A percentile compares a stretch with the other conserved stretches of the same genome.
Conservation (phyloP, 805 yeast genomes). For the Kluyveromyces dobzhanskii region DNA sequence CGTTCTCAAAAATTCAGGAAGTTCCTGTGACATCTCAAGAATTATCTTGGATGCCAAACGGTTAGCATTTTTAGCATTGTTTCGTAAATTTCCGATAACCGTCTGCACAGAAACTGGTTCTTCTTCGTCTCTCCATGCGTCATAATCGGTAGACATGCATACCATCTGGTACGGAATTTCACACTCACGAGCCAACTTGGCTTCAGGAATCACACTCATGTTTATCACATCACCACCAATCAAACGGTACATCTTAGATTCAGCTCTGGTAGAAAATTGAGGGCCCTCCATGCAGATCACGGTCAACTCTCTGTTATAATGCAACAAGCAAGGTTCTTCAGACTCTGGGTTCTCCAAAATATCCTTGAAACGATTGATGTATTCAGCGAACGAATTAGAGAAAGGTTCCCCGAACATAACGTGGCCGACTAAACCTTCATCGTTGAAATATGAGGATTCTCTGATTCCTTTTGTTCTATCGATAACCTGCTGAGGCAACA, state of each 20-base stretch:
- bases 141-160: constrained; percentile 98
- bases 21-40: constrained; percentile 53
- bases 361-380: constrained; percentile 53
- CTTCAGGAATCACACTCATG: constrained; percentile 97
- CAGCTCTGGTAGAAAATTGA: constrained; percentile 94
- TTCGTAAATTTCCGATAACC: constrained; percentile 81
- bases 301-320: constrained; percentile 62
- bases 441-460: constrained; percentile 76
- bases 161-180: constrained; percentile 96
- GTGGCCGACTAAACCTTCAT: constrained; percentile 90
- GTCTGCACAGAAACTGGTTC: constrained; percentile 98
- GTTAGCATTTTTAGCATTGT: constrained; percentile 83
- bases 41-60: constrained; percentile 63
- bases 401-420: constrained; percentile 98
- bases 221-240: constrained; percentile 95
- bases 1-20: constrained; percentile 44
- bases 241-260: constrained; percentile 72
- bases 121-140: constrained; percentile 93
- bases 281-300: constrained; percentile 99
- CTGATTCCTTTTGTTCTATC: constrained; percentile 96
- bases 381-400: constrained; percentile 59
- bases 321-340: constrained; percentile 58
- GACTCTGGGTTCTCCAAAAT: constrained; percentile 47
- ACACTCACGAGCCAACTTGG: constrained; percentile 94
- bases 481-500: constrained; percentile 91